phyloP scores from a whole-genome alignment of 2,329 filamentous ascomycete genomes.

The Talaromyces rugulosus region DNA sequence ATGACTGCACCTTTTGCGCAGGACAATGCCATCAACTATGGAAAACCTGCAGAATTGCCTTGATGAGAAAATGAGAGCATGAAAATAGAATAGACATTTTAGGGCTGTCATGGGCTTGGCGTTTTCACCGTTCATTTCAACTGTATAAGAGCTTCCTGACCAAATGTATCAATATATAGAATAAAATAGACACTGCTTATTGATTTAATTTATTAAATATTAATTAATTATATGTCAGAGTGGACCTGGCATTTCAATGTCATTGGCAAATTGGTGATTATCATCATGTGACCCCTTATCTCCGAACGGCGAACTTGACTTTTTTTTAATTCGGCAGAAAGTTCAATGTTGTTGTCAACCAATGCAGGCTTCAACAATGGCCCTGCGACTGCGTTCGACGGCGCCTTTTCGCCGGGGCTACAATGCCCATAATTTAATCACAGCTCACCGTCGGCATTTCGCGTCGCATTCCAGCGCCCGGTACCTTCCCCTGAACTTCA shows the following conservation, averaged over 20 bases:
- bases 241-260: neutral
- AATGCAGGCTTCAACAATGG: constrained; percentile 22
- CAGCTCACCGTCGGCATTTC: constrained; percentile 26
- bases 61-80: neutral
- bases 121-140: neutral
- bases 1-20: too few relatives aligned
- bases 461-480: constrained; percentile 37
- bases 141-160: neutral
- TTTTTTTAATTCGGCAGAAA: neutral
- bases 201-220: neutral
- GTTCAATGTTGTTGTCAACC: neutral
- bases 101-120: neutral
- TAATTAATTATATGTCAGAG: neutral
- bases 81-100: neutral
- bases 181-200: neutral
- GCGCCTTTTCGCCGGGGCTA: constrained; percentile 25
- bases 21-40: too few relatives aligned
- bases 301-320: neutral
- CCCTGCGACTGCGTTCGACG: constrained; percentile 30
- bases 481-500: constrained; percentile 22
- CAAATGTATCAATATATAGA: neutral
- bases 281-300: neutral
- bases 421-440: constrained; percentile 18
- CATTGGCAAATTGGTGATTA: neutral
- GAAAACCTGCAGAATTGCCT: neutral